These are phyloP conservation scores for Macrocystidia cucumis DNA, from an alignment of 1,284 basidiomycete genomes.

Conservation along the genomic window DNA sequence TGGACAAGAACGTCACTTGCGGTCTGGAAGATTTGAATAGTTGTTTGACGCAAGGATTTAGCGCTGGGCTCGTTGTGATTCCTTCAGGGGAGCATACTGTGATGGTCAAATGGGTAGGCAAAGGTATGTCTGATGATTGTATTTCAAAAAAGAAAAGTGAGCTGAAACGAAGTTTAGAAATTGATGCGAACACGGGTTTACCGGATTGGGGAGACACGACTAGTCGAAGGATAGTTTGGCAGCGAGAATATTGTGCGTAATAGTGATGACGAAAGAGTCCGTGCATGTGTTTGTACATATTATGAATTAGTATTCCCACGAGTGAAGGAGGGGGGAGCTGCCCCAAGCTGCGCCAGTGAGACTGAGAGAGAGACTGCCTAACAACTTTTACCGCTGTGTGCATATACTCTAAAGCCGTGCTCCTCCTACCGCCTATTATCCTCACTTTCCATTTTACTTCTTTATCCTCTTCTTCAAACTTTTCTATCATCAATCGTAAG, in stretches of 20 bases:
- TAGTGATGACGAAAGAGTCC: too few relatives aligned
- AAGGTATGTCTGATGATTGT: constrained; percentile 10
- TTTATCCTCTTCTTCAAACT: background rate
- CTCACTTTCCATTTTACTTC: background rate
- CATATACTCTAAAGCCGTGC: too few relatives aligned
- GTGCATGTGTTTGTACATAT: too few relatives aligned
- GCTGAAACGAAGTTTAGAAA: too few relatives aligned
- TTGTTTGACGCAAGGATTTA: constrained; percentile 12
- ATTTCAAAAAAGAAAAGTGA: too few relatives aligned
- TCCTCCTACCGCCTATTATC: too few relatives aligned
- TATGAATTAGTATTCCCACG: too few relatives aligned
- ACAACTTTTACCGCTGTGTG: too few relatives aligned
- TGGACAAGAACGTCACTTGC: constrained; percentile 13
- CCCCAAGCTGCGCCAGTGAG: too few relatives aligned
- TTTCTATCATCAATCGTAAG: constrained; percentile 1
- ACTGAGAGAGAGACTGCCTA: too few relatives aligned
- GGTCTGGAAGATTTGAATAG: constrained; percentile 11
- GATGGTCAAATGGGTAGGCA: constrained; percentile 13
- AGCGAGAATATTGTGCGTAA: constrained; percentile 9
- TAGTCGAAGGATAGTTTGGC: constrained; percentile 12
- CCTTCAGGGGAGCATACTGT: constrained; percentile 15
- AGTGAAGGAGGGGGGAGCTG: too few relatives aligned
- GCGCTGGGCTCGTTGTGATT: constrained; percentile 12
- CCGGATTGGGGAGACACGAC: constrained; percentile 12
- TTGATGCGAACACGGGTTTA: constrained; percentile 1